These are phyloP conservation scores for Erigeron canadensis DNA, from an alignment of 129 eudicot species.

Conservation along the genomic window DNA sequence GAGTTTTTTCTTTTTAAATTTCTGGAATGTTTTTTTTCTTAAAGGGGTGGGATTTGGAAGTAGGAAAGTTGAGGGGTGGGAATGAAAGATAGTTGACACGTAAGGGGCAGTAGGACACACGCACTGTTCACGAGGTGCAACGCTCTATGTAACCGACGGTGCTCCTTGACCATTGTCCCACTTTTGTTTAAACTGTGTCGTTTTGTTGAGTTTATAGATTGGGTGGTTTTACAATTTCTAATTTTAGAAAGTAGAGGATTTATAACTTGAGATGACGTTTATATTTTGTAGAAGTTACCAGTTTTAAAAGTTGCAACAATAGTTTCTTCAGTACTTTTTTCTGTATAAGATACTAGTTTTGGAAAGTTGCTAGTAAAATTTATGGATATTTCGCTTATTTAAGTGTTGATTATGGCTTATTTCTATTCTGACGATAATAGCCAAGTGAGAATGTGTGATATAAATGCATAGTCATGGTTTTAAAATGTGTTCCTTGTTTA, in stretches of 20 bases:
- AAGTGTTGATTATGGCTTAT: no score
- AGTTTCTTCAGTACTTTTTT: no score
- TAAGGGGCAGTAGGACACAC: neutral
- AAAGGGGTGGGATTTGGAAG: neutral
- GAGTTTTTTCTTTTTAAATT: slow-evolving; percentile 28
- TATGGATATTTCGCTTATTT: no score
- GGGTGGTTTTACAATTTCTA: neutral
- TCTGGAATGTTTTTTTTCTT: neutral
- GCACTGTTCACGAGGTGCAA: slow-evolving; percentile 14
- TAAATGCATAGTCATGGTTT: no score
- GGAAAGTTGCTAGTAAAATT: no score
- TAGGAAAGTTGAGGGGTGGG: neutral
- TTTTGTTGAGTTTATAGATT: neutral
- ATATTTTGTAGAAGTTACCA: no score
- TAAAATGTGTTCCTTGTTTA: no score
- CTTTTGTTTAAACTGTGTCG: slow-evolving; percentile 1
- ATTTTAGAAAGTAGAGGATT: slow-evolving; percentile 5
- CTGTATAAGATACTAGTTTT: no score
- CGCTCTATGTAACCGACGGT: slow-evolving; percentile 14
- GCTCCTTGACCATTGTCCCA: slow-evolving; percentile 15
- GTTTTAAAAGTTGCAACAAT: no score
- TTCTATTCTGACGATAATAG: no score
- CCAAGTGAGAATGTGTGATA: no score
- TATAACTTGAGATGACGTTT: no score
- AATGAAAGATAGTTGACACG: slow-evolving; percentile 10